phyloP scores from a whole-genome alignment of 75 land plant genomes.

The Larix kaempferi region DNA sequence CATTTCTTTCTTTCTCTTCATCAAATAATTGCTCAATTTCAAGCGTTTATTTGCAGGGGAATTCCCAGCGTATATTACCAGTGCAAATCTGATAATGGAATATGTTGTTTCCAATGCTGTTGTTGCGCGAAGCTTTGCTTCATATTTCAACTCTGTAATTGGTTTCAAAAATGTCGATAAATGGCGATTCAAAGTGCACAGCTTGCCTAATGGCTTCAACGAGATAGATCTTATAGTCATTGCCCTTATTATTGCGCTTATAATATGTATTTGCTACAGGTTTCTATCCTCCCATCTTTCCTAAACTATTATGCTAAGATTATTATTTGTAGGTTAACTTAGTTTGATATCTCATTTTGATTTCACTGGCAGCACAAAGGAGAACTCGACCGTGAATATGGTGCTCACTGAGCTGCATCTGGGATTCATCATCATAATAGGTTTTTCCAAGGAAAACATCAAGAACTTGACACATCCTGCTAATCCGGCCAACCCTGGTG shows the following conservation, averaged over 20 bases:
- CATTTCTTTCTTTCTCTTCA: neutral
- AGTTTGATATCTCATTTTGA: neutral
- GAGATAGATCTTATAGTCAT: slow-evolving; percentile 75
- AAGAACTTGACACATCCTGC: slow-evolving; percentile 59
- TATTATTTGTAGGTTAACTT: too few species aligned
- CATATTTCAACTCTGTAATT: slow-evolving; percentile 57
- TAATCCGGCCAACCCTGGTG: slow-evolving; percentile 36
- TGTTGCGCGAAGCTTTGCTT: slow-evolving; percentile 75
- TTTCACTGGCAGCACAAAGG: slow-evolving; percentile 60
- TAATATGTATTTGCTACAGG: slow-evolving; percentile 82
- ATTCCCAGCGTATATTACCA: slow-evolving; percentile 84
- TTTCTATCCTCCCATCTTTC: slow-evolving; percentile 1
- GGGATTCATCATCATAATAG: slow-evolving; percentile 62
- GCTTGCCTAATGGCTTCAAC: slow-evolving; percentile 58
- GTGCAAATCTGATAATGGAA: slow-evolving; percentile 87
- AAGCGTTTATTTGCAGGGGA: slow-evolving; percentile 46
- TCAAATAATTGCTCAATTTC: neutral
- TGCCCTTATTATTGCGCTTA: slow-evolving; percentile 51
- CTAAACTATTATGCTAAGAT: neutral
- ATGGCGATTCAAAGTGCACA: slow-evolving; percentile 55
- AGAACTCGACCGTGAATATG: slow-evolving; percentile 79
- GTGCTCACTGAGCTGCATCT: slow-evolving; percentile 68
- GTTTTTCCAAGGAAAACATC: slow-evolving; percentile 68
- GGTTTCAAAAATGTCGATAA: slow-evolving; percentile 35
- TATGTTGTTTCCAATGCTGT: slow-evolving; percentile 93